These are phyloP conservation scores for Diplocarpon mali DNA, from an alignment of 2,329 filamentous ascomycete genomes.

Conservation along the genomic window DNA sequence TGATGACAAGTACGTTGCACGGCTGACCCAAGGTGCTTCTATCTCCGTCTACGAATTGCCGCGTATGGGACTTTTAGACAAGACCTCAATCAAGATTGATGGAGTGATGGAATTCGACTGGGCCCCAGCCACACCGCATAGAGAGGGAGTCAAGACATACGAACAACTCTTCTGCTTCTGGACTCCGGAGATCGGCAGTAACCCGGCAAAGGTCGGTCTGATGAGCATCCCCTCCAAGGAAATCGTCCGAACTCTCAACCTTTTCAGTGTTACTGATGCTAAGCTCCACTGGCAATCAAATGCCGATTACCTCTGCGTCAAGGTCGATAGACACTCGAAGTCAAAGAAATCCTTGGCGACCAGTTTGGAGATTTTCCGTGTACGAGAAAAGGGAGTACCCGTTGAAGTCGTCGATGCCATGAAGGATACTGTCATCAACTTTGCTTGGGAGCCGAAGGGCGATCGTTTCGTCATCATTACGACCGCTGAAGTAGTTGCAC, in stretches of 20 bases:
- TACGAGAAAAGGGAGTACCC: slow-evolving; percentile 93
- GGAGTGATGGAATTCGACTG: slow-evolving; percentile 97
- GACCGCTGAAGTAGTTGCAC: slow-evolving; percentile 69
- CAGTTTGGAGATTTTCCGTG: slow-evolving; percentile 95
- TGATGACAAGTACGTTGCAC: slow-evolving; percentile 93
- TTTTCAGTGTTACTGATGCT: slow-evolving; percentile 95
- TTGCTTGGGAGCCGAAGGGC: slow-evolving; percentile 97
- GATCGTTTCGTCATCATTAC: slow-evolving; percentile 97
- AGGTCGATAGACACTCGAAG: slow-evolving; percentile 97
- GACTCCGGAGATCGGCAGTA: slow-evolving; percentile 96
- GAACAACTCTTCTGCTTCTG: slow-evolving; percentile 98
- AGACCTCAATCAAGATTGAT: slow-evolving; percentile 90
- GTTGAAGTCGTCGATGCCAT: slow-evolving; percentile 96
- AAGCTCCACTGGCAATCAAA: slow-evolving; percentile 99
- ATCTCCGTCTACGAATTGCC: slow-evolving; percentile 89
- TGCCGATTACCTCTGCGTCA: slow-evolving; percentile 87
- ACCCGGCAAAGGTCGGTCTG: slow-evolving; percentile 90
- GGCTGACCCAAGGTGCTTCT: slow-evolving; percentile 75
- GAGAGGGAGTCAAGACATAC: slow-evolving; percentile 79
- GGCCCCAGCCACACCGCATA: slow-evolving; percentile 72
- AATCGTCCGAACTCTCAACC: slow-evolving; percentile 84
- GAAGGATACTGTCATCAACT: slow-evolving; percentile 99
- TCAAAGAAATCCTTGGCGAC: slow-evolving; percentile 97
- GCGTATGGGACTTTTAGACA: slow-evolving; percentile 81
- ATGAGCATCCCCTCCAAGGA: slow-evolving; percentile 96